Evolutionary conservation across 2,329 filamentous ascomycete species (phyloP).

Genomic region (Aspergillus pseudonomiae): DNA sequence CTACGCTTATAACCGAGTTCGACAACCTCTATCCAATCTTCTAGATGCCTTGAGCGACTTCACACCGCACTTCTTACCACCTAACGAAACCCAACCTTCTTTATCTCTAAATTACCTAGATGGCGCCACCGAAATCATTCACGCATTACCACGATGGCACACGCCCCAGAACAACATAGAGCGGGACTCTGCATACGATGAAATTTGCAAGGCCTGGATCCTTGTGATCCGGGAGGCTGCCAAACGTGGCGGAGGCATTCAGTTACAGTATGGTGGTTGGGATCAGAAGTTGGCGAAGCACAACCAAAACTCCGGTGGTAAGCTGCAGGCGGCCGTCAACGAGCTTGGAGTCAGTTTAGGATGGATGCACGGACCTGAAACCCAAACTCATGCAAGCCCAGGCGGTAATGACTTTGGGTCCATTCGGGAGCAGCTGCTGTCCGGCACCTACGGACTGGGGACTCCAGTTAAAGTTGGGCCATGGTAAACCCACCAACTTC

Average conservation of each 20-base stretch:
- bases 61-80: constrained; percentile 92
- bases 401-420: constrained; percentile 47
- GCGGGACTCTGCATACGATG: constrained; percentile 94
- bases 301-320: constrained; percentile 81
- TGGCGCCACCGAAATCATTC: constrained; percentile 85
- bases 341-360: constrained; percentile 74
- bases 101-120: constrained; percentile 86
- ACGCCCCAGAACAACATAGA: constrained; percentile 85
- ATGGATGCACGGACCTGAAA: constrained; percentile 67
- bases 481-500: constrained; percentile 46
- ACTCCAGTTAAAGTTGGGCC: constrained; percentile 59
- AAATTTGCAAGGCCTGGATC: constrained; percentile 91
- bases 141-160: constrained; percentile 88
- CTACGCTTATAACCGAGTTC: constrained; percentile 93
- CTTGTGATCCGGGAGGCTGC: constrained; percentile 87
- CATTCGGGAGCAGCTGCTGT: constrained; percentile 60
- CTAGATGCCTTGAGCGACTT: constrained; percentile 92
- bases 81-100: constrained; percentile 81
- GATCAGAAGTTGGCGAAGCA: constrained; percentile 85
- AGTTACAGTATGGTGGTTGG: constrained; percentile 88
- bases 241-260: constrained; percentile 88
- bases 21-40: constrained; percentile 75
- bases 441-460: constrained; percentile 59
- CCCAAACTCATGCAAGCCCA: constrained; percentile 31
- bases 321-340: constrained; percentile 76